Base-by-base conservation (phyloP, 768 basidiomycete genomes). In the Pulveroboletus sp. region DNA sequence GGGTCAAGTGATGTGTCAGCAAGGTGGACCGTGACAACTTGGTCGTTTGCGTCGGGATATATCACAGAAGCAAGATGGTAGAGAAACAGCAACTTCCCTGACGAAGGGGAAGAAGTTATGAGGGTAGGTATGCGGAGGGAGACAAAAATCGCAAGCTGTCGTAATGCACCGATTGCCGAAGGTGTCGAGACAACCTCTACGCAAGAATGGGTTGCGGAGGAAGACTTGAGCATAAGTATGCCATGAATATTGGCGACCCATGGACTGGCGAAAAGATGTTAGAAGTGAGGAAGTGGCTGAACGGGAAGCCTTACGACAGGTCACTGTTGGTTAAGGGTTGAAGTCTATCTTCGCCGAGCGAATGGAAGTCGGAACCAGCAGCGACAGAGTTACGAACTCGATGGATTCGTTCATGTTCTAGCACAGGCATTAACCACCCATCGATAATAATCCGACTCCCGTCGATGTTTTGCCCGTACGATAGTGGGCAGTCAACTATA, bases 1-100 rank as follows among this genome's bases (percentile, higher is more conserved):
- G 94, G 87, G 62, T 99, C 95, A 38, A 99, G 76, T 2, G 95
- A 95, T 1, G 94, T 95, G 58, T 98, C 97, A 6, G 93, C 91
- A 21, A 98, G 82, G 58, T 95, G 89, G 50, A 99, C 84, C 1
- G 80, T 84, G 27, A 98, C 78, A 35, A 97, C 78, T 38, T 91
- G 84, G 50, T 85, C 84, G 44, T 69, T 73, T 7, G 69, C 61
- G 17, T 71, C 71, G 0, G 90, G 85, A 60, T 82, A 75, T 11
- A 97, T 66, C 10, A 75, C 58, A 10, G 75, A 70, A 10, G 90
- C 86, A 25, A 98, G 81, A 56, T 97, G 82, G 13, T 82, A 75
- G 21, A 98, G 69, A 13, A 93, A 68, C 6, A 92, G 74, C 0
- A 86, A 81, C 63, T 98, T 98, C 42, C 97, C 97, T 2, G 90